Conservation (phyloP, 257 asterid genomes). For the Fraxinus cuspidata region DNA sequence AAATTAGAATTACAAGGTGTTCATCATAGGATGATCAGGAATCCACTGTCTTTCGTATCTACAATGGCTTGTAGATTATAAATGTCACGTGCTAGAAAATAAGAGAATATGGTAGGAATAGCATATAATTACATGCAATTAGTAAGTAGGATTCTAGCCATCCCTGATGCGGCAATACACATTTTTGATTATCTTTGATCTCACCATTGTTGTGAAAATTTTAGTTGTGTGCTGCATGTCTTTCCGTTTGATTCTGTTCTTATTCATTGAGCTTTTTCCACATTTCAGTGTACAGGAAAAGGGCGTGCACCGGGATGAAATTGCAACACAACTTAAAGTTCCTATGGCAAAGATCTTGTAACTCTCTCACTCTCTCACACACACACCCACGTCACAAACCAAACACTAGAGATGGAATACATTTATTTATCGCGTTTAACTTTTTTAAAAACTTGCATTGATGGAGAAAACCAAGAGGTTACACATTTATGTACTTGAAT, state of each 20-base stretch:
- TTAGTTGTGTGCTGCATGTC: not conserved
- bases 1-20: not conserved
- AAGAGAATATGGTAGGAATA: not conserved
- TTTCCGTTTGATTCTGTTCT: constrained; percentile 1
- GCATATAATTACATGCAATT: not conserved
- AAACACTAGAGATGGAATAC: too few species aligned
- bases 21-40: not conserved
- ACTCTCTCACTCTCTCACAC: constrained; percentile 20
- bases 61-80: not conserved
- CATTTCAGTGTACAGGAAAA: constrained; percentile 57
- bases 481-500: not conserved
- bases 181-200: not conserved
- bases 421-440: not conserved
- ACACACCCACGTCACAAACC: not conserved
- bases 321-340: constrained; percentile 64
- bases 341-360: constrained; percentile 67
- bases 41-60: not conserved
- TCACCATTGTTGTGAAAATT: not conserved
- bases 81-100: not conserved
- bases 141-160: not conserved
- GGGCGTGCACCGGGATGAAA: constrained; percentile 70
- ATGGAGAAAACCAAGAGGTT: not conserved
- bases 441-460: not conserved
- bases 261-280: constrained; percentile 13
- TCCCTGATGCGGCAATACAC: not conserved